phyloP scores from a whole-genome alignment of 306 rosid species.

The Prinsepia uniflora region DNA sequence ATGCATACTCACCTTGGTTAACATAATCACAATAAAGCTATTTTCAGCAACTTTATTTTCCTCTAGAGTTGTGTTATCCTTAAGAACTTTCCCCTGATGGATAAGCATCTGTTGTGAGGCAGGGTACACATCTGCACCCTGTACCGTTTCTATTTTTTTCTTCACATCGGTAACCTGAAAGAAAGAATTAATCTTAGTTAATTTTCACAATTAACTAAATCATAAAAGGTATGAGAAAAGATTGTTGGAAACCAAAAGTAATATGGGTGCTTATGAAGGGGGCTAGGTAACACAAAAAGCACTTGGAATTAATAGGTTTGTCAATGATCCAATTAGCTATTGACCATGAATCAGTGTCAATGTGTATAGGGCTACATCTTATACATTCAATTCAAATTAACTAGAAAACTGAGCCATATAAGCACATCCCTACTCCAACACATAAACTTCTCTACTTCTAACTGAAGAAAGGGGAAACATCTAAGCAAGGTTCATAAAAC shows the following conservation, averaged over 20 bases:
- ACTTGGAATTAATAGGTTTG: not conserved
- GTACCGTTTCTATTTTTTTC: conserved; percentile 34
- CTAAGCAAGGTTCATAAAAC: not conserved
- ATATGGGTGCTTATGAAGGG: not conserved
- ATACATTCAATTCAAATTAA: not conserved
- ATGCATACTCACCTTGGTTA: conserved; percentile 30
- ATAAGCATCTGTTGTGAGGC: conserved; percentile 44
- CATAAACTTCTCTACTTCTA: not conserved
- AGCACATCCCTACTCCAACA: not conserved
- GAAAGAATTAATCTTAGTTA: not conserved
- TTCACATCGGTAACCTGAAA: conserved; percentile 37
- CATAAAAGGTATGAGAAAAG: not conserved
- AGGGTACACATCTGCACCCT: conserved; percentile 45
- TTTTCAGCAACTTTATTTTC: conserved; percentile 40
- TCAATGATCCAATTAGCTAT: not conserved
- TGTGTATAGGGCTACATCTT: not conserved
- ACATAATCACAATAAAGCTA: conserved; percentile 41
- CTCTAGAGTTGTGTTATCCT: conserved; percentile 36
- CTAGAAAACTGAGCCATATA: not conserved
- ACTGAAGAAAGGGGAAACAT: not conserved
- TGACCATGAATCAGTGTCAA: not conserved
- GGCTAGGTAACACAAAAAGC: not conserved
- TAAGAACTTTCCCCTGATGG: conserved; percentile 45
- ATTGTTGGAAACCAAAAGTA: not conserved
- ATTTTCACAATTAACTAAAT: not conserved